A percentile compares a stretch with the other conserved stretches of the same genome.
Evolutionary conservation across 1,284 basidiomycete genomes (phyloP).

Genomic region (Cutaneotrichosporon sp.): DNA sequence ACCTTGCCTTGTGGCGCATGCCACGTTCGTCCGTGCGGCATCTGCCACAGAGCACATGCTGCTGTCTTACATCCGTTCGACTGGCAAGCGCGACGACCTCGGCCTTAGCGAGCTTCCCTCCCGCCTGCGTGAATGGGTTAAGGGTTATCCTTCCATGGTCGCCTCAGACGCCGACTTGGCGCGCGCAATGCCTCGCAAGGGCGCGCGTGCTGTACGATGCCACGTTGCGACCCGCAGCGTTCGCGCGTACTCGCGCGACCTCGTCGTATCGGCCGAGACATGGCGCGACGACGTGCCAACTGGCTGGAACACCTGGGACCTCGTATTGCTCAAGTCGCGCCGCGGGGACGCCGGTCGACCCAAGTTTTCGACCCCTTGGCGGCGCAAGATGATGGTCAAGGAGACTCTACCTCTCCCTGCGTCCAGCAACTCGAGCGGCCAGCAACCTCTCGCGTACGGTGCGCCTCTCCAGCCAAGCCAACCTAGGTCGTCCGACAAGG

Average conservation of each 20-base stretch:
- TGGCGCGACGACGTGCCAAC: conserved; percentile 61
- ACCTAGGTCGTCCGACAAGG: conserved; percentile 21
- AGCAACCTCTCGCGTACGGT: conserved; percentile 17
- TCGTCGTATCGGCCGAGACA: conserved; percentile 67
- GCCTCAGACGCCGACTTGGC: conserved; percentile 53
- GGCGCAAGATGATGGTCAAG: conserved; percentile 41
- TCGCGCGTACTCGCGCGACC: conserved; percentile 74
- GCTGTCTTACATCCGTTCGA: conserved; percentile 76
- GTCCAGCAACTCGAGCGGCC: conserved; percentile 9
- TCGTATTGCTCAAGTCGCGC: conserved; percentile 34
- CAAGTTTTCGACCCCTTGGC: conserved; percentile 39
- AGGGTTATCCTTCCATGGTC: conserved; percentile 73
- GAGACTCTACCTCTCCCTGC: conserved; percentile 35
- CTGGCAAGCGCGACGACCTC: conserved; percentile 61
- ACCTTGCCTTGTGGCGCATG: conserved; percentile 73
- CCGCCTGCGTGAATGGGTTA: conserved; percentile 79
- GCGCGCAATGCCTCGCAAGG: conserved; percentile 62
- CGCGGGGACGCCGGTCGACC: conserved; percentile 37
- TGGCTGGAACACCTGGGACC: conserved; percentile 43
- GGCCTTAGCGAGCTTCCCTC: conserved; percentile 66
- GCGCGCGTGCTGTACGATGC: conserved; percentile 68
- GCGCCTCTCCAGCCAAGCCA: conserved; percentile 1
- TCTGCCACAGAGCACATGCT: conserved; percentile 85
- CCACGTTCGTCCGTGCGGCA: conserved; percentile 73
- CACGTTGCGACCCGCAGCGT: conserved; percentile 73